phyloP scores from a whole-genome alignment of 495 filamentous ascomycete species.

The Penicillium lagena region DNA sequence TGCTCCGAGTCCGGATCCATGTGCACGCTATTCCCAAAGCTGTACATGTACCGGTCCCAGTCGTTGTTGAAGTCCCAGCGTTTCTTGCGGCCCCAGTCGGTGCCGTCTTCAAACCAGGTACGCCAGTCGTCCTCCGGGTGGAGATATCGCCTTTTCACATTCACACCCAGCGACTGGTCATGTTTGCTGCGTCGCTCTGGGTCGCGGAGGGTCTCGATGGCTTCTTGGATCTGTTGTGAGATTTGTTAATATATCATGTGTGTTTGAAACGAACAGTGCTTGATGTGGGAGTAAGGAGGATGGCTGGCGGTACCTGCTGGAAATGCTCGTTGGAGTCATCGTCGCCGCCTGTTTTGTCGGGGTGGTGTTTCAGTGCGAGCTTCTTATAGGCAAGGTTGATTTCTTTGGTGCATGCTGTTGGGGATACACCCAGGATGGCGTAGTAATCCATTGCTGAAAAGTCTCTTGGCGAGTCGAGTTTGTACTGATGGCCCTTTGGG shows the following conservation, averaged over 20 bases:
- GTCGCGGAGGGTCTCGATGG: slow-evolving; percentile 34
- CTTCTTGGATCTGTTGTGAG: slow-evolving; percentile 27
- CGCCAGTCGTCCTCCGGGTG: neutral
- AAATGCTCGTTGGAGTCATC: slow-evolving; percentile 39
- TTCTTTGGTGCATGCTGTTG: slow-evolving; percentile 24
- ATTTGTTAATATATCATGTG: neutral
- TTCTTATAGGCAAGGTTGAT: slow-evolving; percentile 41
- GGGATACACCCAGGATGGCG: slow-evolving; percentile 26
- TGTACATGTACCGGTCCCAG: slow-evolving; percentile 21
- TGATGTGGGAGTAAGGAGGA: neutral
- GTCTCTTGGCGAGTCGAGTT: too few species aligned
- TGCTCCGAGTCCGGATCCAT: slow-evolving; percentile 21
- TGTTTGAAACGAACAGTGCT: neutral
- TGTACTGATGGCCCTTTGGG: too few species aligned
- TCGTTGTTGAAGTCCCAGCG: neutral
- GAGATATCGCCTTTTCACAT: neutral
- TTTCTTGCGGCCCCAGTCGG: neutral
- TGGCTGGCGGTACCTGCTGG: slow-evolving; percentile 13
- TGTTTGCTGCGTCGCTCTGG: slow-evolving; percentile 16
- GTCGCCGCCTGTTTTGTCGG: slow-evolving; percentile 51
- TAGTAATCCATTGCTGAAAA: slow-evolving; percentile 22
- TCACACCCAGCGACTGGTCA: slow-evolving; percentile 7
- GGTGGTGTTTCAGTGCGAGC: slow-evolving; percentile 51
- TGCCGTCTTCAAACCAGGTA: neutral
- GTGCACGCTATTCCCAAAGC: slow-evolving; percentile 25